These are phyloP conservation scores for Skeletonema potamos DNA, from an alignment of 108 stramenopile genomes.

Conservation along the genomic window DNA sequence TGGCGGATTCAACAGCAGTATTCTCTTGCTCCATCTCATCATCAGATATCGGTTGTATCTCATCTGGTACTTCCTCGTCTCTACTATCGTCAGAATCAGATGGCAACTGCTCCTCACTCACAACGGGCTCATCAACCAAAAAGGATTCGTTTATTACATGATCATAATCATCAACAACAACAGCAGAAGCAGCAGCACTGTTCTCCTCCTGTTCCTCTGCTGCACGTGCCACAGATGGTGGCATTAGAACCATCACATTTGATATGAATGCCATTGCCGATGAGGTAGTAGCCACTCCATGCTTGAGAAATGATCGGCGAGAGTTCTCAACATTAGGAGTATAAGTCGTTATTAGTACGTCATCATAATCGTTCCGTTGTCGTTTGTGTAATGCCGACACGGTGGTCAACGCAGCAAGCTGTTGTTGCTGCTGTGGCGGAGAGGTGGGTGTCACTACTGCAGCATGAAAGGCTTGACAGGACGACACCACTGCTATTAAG, in stretches of 20 bases:
- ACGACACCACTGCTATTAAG: neutral
- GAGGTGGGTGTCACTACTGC: neutral
- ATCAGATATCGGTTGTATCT: no score
- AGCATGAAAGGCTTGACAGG: neutral
- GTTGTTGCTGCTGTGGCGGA: neutral
- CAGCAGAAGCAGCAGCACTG: neutral
- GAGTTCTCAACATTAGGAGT: neutral
- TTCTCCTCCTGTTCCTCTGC: neutral
- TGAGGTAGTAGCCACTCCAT: neutral
- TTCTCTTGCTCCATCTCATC: neutral
- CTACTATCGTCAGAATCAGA: no score
- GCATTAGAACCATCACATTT: neutral
- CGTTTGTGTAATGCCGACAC: neutral
- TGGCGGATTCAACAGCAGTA: slow-evolving; percentile 7
- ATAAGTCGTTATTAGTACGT: neutral
- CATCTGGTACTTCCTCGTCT: no score
- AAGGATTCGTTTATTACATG: no score
- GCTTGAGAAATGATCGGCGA: neutral
- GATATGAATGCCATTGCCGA: neutral
- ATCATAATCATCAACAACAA: neutral
- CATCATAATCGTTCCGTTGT: neutral
- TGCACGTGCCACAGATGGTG: neutral
- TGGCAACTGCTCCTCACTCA: no score
- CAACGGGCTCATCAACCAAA: no score
- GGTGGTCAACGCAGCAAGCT: neutral